Percentiles rank a stretch among this genome's conserved stretches.
These are phyloP conservation scores for Trichoderma atrobrunneum DNA, from an alignment of 2,329 filamentous ascomycete species.

Conservation along the genomic window DNA sequence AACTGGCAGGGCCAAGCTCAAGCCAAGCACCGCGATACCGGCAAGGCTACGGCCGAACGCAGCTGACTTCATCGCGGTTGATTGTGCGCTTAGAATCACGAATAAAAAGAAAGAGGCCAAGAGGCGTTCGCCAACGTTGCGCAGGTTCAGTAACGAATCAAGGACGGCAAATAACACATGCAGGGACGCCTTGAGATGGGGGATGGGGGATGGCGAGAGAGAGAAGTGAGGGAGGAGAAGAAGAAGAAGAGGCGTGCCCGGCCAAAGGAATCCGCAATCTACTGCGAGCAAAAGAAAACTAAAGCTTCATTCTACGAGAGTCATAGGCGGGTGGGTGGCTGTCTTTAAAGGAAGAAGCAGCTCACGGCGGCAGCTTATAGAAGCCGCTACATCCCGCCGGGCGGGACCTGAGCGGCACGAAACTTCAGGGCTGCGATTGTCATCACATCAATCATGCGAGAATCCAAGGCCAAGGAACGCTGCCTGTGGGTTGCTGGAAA, in stretches of 20 bases:
- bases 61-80: slow-evolving; percentile 14
- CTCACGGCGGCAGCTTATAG: slow-evolving; percentile 3
- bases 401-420: slow-evolving; percentile 13
- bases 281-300: background rate
- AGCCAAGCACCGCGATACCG: slow-evolving; percentile 18
- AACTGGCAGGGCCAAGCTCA: slow-evolving; percentile 10
- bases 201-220: background rate
- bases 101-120: background rate
- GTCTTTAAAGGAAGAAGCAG: slow-evolving; percentile 2
- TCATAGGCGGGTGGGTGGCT: slow-evolving; percentile 13
- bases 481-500: background rate
- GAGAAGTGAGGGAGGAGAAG: background rate
- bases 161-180: background rate
- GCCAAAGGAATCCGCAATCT: background rate
- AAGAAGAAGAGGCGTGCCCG: background rate
- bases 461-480: background rate
- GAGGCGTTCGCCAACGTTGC: background rate
- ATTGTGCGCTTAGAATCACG: background rate
- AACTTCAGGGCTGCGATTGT: slow-evolving; percentile 4
- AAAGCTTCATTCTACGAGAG: background rate
- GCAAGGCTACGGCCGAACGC: background rate
- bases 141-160: background rate
- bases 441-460: slow-evolving; percentile 6
- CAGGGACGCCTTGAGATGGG: background rate
- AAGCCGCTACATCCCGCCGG: slow-evolving; percentile 12